phyloP scores from a whole-genome alignment of 106 monocot genomes.

The Agapanthus africanus region DNA sequence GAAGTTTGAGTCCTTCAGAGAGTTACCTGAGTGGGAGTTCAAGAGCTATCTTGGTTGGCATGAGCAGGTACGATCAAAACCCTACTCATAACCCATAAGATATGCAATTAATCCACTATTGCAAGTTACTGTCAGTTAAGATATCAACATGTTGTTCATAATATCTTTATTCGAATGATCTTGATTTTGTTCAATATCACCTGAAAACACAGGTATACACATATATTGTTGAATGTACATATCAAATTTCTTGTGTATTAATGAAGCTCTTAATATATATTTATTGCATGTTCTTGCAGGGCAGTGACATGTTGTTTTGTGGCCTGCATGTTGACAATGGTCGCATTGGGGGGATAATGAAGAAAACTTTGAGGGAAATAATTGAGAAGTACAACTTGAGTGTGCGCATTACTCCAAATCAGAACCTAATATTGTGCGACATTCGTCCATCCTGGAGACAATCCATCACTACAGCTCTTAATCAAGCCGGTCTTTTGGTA shows the following conservation, averaged over 20 bases:
- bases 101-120: too few species aligned
- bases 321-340: slow-evolving; percentile 93
- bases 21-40: slow-evolving; percentile 89
- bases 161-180: too few species aligned
- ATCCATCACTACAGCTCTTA: slow-evolving; percentile 64
- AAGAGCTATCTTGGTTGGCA: slow-evolving; percentile 96
- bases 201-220: too few species aligned
- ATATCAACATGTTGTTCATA: too few species aligned
- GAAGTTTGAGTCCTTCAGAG: slow-evolving; percentile 71
- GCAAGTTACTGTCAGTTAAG: too few species aligned
- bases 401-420: slow-evolving; percentile 83
- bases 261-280: too few species aligned
- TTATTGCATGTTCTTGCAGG: too few species aligned
- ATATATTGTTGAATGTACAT: too few species aligned
- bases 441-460: slow-evolving; percentile 60
- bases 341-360: slow-evolving; percentile 72
- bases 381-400: slow-evolving; percentile 85
- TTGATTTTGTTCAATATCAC: too few species aligned
- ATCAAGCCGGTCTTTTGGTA: slow-evolving; percentile 84
- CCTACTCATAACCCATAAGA: too few species aligned
- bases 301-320: slow-evolving; percentile 78
- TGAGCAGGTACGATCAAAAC: slow-evolving; percentile 95
- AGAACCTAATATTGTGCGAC: slow-evolving; percentile 83
- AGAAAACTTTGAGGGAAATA: slow-evolving; percentile 80
- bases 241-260: too few species aligned